Evolutionary conservation across 2,329 filamentous ascomycete species (phyloP), one percentile per base, ranked within the genome.

Genomic region (Colletotrichum sojae): DNA sequence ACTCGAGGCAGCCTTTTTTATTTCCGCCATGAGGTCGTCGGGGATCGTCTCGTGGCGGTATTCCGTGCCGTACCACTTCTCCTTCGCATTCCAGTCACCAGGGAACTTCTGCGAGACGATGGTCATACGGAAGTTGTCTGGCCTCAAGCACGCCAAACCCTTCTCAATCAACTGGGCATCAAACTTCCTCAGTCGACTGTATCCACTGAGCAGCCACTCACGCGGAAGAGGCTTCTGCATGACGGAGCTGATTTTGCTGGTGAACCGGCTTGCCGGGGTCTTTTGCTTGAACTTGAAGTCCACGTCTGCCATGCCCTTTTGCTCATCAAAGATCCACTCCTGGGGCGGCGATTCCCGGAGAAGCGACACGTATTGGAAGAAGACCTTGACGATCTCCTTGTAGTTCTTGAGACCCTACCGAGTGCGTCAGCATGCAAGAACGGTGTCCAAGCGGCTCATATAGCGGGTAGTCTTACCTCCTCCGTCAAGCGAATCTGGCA

Each of bases 51-150:
- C 92, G 39, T 91, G 87, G 71, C 90, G 93, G 81, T 98, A 97
- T 76, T 98, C 95, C 0, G 96, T 99, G 9, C 95, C 95, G 75
- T 99, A 99, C 96, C 96, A 99, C 78, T 95, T 94, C 83, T 99
- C 96, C 77, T 92, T 97, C 78, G 91, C 83, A 72, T 97, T 88
- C 93, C 94, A 98, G 59, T 89, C 87, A 0, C 94, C 95, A 0
- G 95, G 95, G 73, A 91, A 92, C 9, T 93, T 91, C 76, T 94
- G 93, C 25, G 94, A 95, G 31, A 97, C 90, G 57, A 98, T 86
- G 2, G 90, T 91, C 78, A 98, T 87, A 36, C 94, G 89, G 82
- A 98, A 94, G 77, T 98, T 98, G 78, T 98, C 95, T 0, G 95
- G 93, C 20, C 91, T 88, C 55, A 99, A 82, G 75, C 89, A 92